Evolutionary conservation across 441 rosid genomes (phyloP), one percentile per base, ranked within the genome.

Genomic region (Euphorbia celastroides): DNA sequence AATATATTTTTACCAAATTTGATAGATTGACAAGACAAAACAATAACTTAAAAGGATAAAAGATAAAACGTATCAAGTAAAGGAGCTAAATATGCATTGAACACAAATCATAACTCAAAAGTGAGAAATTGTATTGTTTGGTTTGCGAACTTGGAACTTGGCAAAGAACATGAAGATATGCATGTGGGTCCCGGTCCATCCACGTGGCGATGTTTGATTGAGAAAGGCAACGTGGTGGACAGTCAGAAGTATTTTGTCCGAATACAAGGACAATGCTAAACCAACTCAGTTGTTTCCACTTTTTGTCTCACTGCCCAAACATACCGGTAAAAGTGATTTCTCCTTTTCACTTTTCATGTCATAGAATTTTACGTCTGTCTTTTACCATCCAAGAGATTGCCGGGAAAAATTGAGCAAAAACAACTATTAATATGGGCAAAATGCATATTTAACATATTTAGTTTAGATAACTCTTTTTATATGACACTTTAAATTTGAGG

Each of bases 171-270:
- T 27, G 41, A 8, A 30, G 30, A 16, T 51, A 22, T 22, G 38
- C 26, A 44, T 28, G 46, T 65, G 60, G 70, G 57, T 25, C 55
- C 65, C 28, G n/a, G 10, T 0, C 9, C 10, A 16, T 25, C 28
- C 66, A 66, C 23, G 27, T 46, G 34, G 23, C 51, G 1, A 9
- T 57, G 62, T 62, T 16, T 63, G 62, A 52, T 62, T 31, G 57
- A 17, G 12, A 19, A 5, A 0, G 58, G 20, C 14, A 57, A 69
- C 80, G 80, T 77, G 75, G 67, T 32, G 11, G 36, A 74, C 31
- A 69, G 60, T 72, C 74, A 72, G 62, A 60, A 16, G 31, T 0
- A 5, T 58, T 69, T 72, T 69, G 70, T 72, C 64, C 26, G n/a
- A 10, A 16, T 1, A 4, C 1, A 34, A 6, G 28, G 72, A 17